phyloP scores from a whole-genome alignment of 2,329 filamentous ascomycete species.

The Bipolaris bicolor region DNA sequence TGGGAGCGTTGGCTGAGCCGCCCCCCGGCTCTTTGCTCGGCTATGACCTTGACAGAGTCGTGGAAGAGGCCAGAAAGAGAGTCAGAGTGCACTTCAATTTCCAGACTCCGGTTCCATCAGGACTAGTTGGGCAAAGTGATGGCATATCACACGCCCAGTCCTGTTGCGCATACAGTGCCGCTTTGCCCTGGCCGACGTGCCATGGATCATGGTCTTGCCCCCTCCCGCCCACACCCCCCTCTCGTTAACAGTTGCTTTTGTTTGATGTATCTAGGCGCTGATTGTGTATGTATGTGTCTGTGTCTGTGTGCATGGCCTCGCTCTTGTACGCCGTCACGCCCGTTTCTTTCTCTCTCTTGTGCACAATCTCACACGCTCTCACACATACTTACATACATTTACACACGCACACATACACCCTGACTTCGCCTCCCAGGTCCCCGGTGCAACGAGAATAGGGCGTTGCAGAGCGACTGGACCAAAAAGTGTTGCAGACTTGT shows the following conservation, averaged over 20 bases:
- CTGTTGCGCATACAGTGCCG: slow-evolving; percentile 20
- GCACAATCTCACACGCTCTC: background rate
- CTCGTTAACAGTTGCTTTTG: slow-evolving; percentile 43
- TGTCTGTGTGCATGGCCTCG: slow-evolving; percentile 34
- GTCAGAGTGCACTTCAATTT: slow-evolving; percentile 13
- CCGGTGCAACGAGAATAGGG: slow-evolving; percentile 47
- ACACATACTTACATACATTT: slow-evolving; percentile 26
- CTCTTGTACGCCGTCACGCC: slow-evolving; percentile 43
- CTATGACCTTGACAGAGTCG: slow-evolving; percentile 5
- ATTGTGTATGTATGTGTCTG: slow-evolving; percentile 4
- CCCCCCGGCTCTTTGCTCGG: slow-evolving; percentile 9
- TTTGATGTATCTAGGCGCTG: slow-evolving; percentile 38
- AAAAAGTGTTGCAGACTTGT: slow-evolving; percentile 48
- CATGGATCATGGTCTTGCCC: slow-evolving; percentile 13
- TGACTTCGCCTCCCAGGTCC: slow-evolving; percentile 32
- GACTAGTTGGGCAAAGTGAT: slow-evolving; percentile 23
- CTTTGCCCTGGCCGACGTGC: slow-evolving; percentile 31
- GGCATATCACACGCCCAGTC: slow-evolving; percentile 18
- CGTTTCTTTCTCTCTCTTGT: slow-evolving; percentile 25
- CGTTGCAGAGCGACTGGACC: slow-evolving; percentile 47
- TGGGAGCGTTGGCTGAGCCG: no score
- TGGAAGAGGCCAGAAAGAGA: slow-evolving; percentile 2
- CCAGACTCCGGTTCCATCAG: slow-evolving; percentile 18
- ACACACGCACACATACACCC: slow-evolving; percentile 8
- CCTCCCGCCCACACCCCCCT: background rate